Conservation (phyloP, 1,284 basidiomycete genomes). For the Fomes fomentarius region DNA sequence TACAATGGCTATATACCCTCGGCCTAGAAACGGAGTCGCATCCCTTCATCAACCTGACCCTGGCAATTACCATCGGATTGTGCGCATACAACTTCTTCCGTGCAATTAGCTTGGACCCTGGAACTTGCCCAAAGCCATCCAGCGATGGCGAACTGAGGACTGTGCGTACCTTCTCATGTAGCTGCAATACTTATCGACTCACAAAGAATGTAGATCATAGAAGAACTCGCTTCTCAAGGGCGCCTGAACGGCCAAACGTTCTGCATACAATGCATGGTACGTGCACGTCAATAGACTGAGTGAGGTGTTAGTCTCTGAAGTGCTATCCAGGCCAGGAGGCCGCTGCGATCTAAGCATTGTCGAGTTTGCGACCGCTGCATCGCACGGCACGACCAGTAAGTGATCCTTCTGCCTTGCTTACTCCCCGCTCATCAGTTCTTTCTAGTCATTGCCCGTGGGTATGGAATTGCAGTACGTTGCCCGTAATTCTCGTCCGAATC, state of each 20-base stretch:
- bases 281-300: background rate
- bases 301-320: no score
- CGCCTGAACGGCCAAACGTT: conserved; percentile 94
- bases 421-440: background rate
- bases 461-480: conserved; percentile 90
- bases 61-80: conserved; percentile 70
- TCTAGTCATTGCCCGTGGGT: conserved; percentile 96
- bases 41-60: conserved; percentile 75
- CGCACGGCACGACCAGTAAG: conserved; percentile 90
- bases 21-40: conserved; percentile 72
- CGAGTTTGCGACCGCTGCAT: conserved; percentile 90
- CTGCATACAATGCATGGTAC: conserved; percentile 91
- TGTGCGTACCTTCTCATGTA: conserved; percentile 43
- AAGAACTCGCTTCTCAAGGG: conserved; percentile 87
- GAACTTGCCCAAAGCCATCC: conserved; percentile 81
- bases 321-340: conserved; percentile 72
- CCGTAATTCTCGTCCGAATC: conserved; percentile 6
- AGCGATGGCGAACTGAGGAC: conserved; percentile 85
- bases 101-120: conserved; percentile 87
- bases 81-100: conserved; percentile 93
- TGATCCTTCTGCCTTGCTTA: conserved; percentile 15
- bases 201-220: conserved; percentile 64
- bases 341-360: conserved; percentile 95
- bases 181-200: background rate
- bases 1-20: background rate